Evolutionary conservation across 1,139 yeast genomes (phyloP), one percentile per base, ranked within the genome.

Genomic region (Yarrowia galli): DNA sequence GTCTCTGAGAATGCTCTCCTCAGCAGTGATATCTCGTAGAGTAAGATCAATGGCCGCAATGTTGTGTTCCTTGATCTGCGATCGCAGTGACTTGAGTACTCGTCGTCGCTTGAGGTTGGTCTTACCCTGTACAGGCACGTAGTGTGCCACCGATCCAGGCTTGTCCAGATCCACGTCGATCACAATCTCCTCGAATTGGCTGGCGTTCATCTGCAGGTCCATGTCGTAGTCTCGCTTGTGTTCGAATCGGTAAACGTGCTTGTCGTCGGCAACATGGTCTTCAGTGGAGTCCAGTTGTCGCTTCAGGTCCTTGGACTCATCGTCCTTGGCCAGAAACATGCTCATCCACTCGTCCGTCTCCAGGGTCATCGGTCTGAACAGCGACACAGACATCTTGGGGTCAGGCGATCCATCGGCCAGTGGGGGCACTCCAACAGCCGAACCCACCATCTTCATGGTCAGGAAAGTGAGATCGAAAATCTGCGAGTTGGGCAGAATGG

Each of bases 331-430:
- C 13, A 84, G 80, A 77, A 89, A 93, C 74, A 91, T 82, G 2
- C 97, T 86, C 75, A 92, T 87, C 93, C 97, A 89, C 74, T 90
- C 96, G 54, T 90, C 91, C 69, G 85, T 88, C 65, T 87, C 91
- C 43, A 91, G 81, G 36, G 89, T 87, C 51, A 89, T 86, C 36
- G 95, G 95, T 75, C 88, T 85, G 77, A 91, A 91, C 67, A 93
- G 80, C 0, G 97, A 85, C 0, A 93, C 84, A 58, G 85, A 79
- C 71, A 89, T 80, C 61, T 80, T 83, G 67, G 82, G 82, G 68
- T 76, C 82, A 20, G 81, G 77, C 68, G 81, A 79, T 69, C 81
- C 77, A 53, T 80, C 79, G 70, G 85, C 78, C 74, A 77, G 73
- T 76, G 80, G 71, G 74, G 75, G 85, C 75, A 60, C 91, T 6